These are phyloP conservation scores for Vigna mungo DNA, from an alignment of 306 rosid species.

Conservation along the genomic window DNA sequence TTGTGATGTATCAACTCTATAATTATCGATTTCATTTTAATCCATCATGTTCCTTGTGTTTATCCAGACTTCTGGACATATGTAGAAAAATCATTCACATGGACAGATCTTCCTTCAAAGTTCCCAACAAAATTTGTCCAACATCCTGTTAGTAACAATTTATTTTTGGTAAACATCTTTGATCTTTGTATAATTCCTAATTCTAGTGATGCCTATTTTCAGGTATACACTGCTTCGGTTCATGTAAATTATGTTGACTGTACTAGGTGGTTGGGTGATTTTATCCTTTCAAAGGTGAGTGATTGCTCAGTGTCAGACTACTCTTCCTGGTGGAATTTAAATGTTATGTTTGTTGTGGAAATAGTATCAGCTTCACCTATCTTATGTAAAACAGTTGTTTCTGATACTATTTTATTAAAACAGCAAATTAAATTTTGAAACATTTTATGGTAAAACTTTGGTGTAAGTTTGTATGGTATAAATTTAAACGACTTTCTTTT, in stretches of 20 bases:
- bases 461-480: too few species aligned
- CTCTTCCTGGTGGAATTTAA: not conserved
- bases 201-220: slow-evolving; percentile 46
- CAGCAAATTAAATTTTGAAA: too few species aligned
- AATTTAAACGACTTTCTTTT: too few species aligned
- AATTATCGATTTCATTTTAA: slow-evolving; percentile 24
- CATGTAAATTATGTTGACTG: slow-evolving; percentile 98
- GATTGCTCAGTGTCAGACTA: slow-evolving; percentile 29
- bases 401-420: too few species aligned
- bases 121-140: slow-evolving; percentile 97
- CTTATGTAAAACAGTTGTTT: too few species aligned
- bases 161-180: slow-evolving; percentile 36
- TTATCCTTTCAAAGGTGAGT: slow-evolving; percentile 92
- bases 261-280: slow-evolving; percentile 98
- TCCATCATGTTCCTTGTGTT: slow-evolving; percentile 41
- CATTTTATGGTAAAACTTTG: too few species aligned
- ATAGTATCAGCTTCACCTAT: slow-evolving; percentile 13
- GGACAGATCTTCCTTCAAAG: slow-evolving; percentile 96
- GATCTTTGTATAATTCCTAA: not conserved
- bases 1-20: not conserved
- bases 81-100: slow-evolving; percentile 91
- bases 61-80: slow-evolving; percentile 89
- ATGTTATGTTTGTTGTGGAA: slow-evolving; percentile 21
- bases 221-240: slow-evolving; percentile 80
- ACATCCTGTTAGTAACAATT: slow-evolving; percentile 78